A percentile compares a stretch with the other conserved stretches of the same genome.
These are phyloP conservation scores for Apophysomyces variabilis DNA, from an alignment of 371 early-diverging fungal genomes.

Conservation along the genomic window DNA sequence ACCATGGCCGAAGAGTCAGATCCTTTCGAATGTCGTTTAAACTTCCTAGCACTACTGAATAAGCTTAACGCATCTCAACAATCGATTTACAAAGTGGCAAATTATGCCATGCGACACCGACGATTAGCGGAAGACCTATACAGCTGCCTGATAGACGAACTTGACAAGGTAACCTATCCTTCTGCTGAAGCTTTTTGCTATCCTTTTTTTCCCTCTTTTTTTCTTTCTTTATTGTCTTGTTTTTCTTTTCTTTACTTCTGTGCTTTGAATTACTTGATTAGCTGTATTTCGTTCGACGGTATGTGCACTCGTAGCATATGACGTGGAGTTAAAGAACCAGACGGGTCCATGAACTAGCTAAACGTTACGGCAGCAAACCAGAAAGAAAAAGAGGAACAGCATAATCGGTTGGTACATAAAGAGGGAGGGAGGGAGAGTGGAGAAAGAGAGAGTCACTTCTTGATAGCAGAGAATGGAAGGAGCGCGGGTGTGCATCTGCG, in stretches of 20 bases:
- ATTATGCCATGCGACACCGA: slow-evolving; percentile 69
- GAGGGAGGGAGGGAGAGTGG: background rate
- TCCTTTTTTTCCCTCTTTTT: background rate
- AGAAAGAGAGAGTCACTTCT: background rate
- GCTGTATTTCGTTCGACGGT: background rate
- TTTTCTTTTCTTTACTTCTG: slow-evolving; percentile 14
- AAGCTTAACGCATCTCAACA: slow-evolving; percentile 80
- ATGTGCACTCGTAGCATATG: background rate
- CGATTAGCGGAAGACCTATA: slow-evolving; percentile 75
- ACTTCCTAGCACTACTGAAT: slow-evolving; percentile 64
- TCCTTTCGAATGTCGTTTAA: slow-evolving; percentile 77
- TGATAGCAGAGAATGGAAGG: background rate
- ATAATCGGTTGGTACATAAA: slow-evolving; percentile 3
- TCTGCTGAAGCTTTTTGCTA: slow-evolving; percentile 14
- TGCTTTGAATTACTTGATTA: slow-evolving; percentile 2
- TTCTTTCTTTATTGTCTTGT: slow-evolving; percentile 7
- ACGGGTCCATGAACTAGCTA: background rate
- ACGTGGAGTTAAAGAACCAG: background rate
- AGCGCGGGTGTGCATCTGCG: background rate
- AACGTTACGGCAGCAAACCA: background rate
- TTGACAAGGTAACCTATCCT: slow-evolving; percentile 62
- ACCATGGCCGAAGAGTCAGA: slow-evolving; percentile 61
- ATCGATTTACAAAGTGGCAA: slow-evolving; percentile 72
- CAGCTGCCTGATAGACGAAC: slow-evolving; percentile 74
- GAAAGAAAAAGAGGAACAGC: background rate